Conservation (phyloP, 202 grass and related monocot species). For the Dendrocalamus latiflorus region DNA sequence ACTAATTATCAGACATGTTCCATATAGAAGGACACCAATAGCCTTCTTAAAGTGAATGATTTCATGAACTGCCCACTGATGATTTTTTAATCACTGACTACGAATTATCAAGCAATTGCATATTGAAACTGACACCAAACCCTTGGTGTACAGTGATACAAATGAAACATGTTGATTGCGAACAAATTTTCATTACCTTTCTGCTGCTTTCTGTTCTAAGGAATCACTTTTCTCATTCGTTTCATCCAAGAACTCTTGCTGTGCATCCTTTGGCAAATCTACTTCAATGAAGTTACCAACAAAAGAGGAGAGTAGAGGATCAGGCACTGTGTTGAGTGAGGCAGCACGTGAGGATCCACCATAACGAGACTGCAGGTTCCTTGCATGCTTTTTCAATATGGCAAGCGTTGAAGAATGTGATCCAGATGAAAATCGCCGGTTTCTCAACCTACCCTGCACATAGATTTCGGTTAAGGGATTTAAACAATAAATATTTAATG, state of each 20-base stretch:
- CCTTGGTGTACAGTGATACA: not conserved
- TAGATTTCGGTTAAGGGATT: conserved; percentile 34
- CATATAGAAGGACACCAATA: not conserved
- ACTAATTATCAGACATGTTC: not conserved
- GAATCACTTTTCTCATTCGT: conserved; percentile 33
- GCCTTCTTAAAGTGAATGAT: conserved; percentile 1
- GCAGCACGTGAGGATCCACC: no score
- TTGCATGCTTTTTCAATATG: no score
- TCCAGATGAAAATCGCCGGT: conserved; percentile 28
- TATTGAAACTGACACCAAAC: not conserved
- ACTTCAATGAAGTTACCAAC: no score
- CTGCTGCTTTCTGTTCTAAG: conserved; percentile 41
- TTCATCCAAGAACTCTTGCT: no score
- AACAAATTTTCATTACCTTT: conserved; percentile 45
- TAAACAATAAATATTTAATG: not conserved
- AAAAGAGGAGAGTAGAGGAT: no score
- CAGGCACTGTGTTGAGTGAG: no score
- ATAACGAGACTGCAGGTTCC: no score
- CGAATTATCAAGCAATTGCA: not conserved
- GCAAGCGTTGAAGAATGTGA: no score
- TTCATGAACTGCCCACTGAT: not conserved
- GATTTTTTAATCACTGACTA: not conserved
- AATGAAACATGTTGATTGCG: not conserved
- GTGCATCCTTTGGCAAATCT: no score
- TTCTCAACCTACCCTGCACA: conserved; percentile 55